phyloP scores from a whole-genome alignment of 1,284 basidiomycete species.

The Leccinum glutinopallens region DNA sequence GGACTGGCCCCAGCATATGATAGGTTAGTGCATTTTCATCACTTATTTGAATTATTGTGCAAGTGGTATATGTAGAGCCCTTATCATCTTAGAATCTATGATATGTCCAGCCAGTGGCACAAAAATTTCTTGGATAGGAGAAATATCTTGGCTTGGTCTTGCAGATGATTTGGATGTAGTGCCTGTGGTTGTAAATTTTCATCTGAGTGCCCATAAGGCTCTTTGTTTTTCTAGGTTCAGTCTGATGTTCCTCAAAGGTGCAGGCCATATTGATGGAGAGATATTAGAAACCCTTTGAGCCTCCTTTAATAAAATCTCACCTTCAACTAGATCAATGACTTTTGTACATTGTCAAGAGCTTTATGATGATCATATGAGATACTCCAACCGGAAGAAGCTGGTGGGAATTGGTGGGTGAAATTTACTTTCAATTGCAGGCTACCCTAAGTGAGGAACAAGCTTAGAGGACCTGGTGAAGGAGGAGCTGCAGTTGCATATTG shows the following conservation, averaged over 20 bases:
- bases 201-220: conserved; percentile 18
- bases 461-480: background rate
- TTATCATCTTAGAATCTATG: conserved; percentile 24
- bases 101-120: conserved; percentile 20
- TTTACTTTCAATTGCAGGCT: background rate
- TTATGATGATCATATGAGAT: conserved; percentile 21
- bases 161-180: conserved; percentile 14
- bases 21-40: too few species aligned
- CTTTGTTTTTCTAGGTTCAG: conserved; percentile 13
- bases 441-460: too few species aligned
- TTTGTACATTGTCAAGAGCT: conserved; percentile 18
- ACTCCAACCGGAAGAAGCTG: conserved; percentile 24
- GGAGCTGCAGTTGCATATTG: background rate
- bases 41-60: too few species aligned
- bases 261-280: conserved; percentile 18
- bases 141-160: background rate
- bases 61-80: conserved; percentile 3
- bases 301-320: conserved; percentile 20
- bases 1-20: too few species aligned
- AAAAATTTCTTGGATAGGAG: conserved; percentile 13
- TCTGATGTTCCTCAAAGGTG: conserved; percentile 17
- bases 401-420: conserved; percentile 8
- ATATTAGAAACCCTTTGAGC: conserved; percentile 24
- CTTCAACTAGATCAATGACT: conserved; percentile 18
- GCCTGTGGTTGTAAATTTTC: conserved; percentile 15